phyloP scores from a whole-genome alignment of 768 basidiomycete genomes.

The Russula griseocarnosa region DNA sequence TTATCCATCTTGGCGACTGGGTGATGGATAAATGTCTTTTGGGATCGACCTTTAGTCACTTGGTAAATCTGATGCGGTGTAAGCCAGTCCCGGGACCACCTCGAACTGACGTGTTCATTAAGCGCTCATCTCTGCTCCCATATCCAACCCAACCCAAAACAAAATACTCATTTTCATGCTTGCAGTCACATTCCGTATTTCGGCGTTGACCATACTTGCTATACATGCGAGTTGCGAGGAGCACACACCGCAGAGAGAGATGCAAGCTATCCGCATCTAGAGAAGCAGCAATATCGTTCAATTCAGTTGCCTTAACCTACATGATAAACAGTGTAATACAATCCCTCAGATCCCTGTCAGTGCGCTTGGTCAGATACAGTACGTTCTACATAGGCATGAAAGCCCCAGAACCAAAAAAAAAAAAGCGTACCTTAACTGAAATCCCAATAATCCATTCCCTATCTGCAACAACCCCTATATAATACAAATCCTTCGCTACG shows the following conservation, averaged over 20 bases:
- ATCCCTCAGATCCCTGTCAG: neutral
- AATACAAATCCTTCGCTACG: neutral
- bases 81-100: no score
- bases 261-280: neutral
- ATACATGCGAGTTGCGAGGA: neutral
- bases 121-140: no score
- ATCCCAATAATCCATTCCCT: conserved; percentile 21
- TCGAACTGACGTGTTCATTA: no score
- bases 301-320: conserved; percentile 6
- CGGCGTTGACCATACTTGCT: no score
- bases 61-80: no score
- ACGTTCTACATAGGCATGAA: no score
- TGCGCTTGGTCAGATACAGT: neutral
- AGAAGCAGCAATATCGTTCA: neutral
- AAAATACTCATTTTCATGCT: no score
- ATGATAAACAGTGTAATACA: conserved; percentile 4
- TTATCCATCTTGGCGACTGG: no score
- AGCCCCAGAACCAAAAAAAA: neutral
- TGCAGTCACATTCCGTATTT: no score
- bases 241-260: neutral
- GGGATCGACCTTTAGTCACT: no score
- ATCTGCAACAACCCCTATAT: conserved; percentile 7
- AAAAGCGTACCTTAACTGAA: conserved; percentile 4
- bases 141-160: no score
- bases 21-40: no score